A percentile compares a stretch with the other conserved stretches of the same genome.
Evolutionary conservation across 2,329 filamentous ascomycete genomes (phyloP).

Genomic region (Alternaria metachromatica): DNA sequence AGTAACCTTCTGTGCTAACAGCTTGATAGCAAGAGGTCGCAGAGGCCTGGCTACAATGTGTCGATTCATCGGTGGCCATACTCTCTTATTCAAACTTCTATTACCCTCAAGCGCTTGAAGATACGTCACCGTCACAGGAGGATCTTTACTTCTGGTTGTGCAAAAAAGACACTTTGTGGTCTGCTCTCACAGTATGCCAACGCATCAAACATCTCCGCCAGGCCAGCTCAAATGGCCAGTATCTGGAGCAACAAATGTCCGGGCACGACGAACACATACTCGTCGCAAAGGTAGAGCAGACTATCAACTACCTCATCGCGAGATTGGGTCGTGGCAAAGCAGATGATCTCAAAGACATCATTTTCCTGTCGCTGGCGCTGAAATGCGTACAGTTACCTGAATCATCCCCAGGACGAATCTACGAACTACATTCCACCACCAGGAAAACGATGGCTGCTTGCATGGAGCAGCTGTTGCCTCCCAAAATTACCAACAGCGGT

Average conservation of each 20-base stretch:
- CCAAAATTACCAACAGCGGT: conserved; percentile 5
- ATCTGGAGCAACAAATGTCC: not conserved
- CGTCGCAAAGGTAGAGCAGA: conserved; percentile 18
- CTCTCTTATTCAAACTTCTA: conserved; percentile 29
- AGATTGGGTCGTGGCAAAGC: conserved; percentile 21
- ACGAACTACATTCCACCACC: conserved; percentile 8
- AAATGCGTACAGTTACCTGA: conserved; percentile 19
- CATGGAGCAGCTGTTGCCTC: conserved; percentile 18
- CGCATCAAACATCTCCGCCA: conserved; percentile 28
- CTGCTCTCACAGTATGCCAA: conserved; percentile 40
- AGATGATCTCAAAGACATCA: conserved; percentile 29
- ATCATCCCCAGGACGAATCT: not conserved
- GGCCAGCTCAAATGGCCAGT: not conserved
- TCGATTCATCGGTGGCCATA: conserved; percentile 26
- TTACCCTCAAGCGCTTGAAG: conserved; percentile 1
- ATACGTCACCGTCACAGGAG: conserved; percentile 14
- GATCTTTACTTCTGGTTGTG: conserved; percentile 39
- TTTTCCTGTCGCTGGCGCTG: conserved; percentile 26
- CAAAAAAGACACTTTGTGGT: conserved; percentile 39
- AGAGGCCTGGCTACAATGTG: conserved; percentile 23
- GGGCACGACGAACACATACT: not conserved
- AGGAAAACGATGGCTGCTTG: conserved; percentile 18
- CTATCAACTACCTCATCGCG: conserved; percentile 17
- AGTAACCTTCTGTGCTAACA: not conserved
- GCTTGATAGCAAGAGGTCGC: not conserved